These are phyloP conservation scores for Oryza rufipogon DNA, from an alignment of 176 grass and related monocot species.

Conservation along the genomic window DNA sequence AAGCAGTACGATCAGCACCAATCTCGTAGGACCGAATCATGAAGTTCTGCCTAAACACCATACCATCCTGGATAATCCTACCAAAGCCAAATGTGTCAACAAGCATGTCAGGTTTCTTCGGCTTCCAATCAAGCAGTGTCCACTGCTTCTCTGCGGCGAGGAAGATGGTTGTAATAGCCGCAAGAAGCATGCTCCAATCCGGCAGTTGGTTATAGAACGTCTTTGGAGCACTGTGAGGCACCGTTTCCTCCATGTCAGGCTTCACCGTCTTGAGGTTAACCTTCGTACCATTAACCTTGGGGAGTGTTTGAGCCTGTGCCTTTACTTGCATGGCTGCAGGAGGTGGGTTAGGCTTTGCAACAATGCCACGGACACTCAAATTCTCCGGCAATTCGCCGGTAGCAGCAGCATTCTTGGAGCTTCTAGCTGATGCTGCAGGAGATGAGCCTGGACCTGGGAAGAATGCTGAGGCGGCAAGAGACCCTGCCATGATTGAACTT, in stretches of 20 bases:
- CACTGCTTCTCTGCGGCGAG: neutral
- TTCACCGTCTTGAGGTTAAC: neutral
- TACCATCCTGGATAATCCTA: neutral
- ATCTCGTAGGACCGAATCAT: constrained; percentile 8
- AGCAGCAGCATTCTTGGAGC: neutral
- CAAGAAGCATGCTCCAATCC: neutral
- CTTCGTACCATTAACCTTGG: constrained; percentile 8
- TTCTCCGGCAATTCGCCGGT: neutral
- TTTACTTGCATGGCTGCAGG: neutral
- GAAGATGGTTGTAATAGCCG: constrained; percentile 1
- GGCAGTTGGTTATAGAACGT: constrained; percentile 3
- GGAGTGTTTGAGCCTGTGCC: neutral
- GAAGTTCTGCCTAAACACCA: constrained; percentile 1
- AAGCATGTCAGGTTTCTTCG: neutral
- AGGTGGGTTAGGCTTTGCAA: neutral
- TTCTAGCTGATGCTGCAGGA: constrained; percentile 1
- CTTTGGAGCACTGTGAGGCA: neutral
- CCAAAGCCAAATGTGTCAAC: constrained; percentile 2
- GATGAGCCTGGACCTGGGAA: neutral
- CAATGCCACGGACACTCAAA: constrained; percentile 4
- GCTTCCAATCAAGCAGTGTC: constrained; percentile 4
- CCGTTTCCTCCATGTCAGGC: neutral
- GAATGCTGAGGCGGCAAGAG: constrained; percentile 1
- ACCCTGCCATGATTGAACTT: neutral
- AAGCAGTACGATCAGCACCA: neutral